Evolutionary conservation across 208 protist species (phyloP).

Genomic region (Acanthamoeba quina): DNA sequence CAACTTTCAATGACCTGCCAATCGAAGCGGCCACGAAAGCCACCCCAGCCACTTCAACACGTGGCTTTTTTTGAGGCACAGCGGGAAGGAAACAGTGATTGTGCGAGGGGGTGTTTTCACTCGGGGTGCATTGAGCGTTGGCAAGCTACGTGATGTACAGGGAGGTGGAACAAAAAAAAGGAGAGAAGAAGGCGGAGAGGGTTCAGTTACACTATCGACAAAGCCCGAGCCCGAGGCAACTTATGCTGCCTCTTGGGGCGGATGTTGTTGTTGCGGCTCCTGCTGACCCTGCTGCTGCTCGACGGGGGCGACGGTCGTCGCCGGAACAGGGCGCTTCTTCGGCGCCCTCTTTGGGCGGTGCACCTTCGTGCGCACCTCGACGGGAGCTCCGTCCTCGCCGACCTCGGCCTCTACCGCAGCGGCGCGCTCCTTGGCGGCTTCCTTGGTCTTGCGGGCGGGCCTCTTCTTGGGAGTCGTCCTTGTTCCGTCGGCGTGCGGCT

Average conservation of each 20-base stretch:
- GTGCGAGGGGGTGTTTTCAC: background rate
- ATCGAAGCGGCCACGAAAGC: no score
- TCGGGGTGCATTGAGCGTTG: background rate
- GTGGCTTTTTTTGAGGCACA: no score
- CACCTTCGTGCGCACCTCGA: constrained; percentile 33
- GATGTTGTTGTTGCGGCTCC: background rate
- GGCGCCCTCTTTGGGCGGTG: constrained; percentile 10
- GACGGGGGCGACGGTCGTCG: background rate
- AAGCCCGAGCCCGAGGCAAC: background rate
- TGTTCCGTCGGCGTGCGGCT: background rate
- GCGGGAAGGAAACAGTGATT: no score
- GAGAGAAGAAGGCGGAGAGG: background rate
- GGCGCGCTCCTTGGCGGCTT: constrained; percentile 16
- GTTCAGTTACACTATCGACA: background rate
- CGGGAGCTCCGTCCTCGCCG: background rate
- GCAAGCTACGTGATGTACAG: background rate
- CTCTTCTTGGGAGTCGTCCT: constrained; percentile 4
- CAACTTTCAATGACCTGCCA: background rate
- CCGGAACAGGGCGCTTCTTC: background rate
- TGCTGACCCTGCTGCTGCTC: background rate
- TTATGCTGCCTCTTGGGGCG: constrained; percentile 34
- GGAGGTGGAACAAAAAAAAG: background rate
- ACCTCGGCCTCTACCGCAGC: background rate
- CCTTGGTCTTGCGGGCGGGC: background rate
- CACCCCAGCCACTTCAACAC: no score